Evolutionary conservation across 352 stramenopile genomes (phyloP).

Genomic region (Phytophthora cryptogea): DNA sequence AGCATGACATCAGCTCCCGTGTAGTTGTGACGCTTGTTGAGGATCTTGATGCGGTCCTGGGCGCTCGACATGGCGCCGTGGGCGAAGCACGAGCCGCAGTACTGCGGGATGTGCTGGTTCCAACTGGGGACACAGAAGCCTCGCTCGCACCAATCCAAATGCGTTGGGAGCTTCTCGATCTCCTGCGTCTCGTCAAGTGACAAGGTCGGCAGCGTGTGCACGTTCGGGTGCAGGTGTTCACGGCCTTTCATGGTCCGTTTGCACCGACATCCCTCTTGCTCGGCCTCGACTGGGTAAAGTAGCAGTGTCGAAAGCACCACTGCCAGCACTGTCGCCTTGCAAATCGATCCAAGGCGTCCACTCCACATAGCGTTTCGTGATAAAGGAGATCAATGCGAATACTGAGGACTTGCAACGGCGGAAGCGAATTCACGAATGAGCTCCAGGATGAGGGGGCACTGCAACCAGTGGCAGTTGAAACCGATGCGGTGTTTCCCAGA

Average conservation of each 20-base stretch:
- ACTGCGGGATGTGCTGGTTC: constrained; percentile 87
- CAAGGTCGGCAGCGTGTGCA: constrained; percentile 44
- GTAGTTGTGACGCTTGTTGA: constrained; percentile 65
- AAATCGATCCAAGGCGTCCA: constrained; percentile 11
- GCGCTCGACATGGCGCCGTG: constrained; percentile 77
- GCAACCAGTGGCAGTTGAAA: constrained; percentile 18
- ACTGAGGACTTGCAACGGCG: constrained; percentile 17
- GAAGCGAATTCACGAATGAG: constrained; percentile 34
- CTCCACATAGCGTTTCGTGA: constrained; percentile 13
- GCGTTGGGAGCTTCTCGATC: constrained; percentile 47
- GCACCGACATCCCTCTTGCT: constrained; percentile 47
- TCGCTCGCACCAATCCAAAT: constrained; percentile 92
- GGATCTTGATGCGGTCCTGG: constrained; percentile 86
- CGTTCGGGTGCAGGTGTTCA: constrained; percentile 64
- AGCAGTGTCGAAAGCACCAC: constrained; percentile 22
- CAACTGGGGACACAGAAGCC: constrained; percentile 82
- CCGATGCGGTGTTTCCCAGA: constrained; percentile 20
- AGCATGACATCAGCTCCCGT: constrained; percentile 78
- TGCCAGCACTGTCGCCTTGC: constrained; percentile 16
- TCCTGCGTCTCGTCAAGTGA: constrained; percentile 45
- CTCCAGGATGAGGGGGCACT: background rate
- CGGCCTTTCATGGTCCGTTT: constrained; percentile 78
- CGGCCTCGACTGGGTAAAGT: constrained; percentile 7
- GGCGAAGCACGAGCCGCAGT: constrained; percentile 87
- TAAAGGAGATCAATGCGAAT: constrained; percentile 15